phyloP scores from a whole-genome alignment of 2,329 filamentous ascomycete species.

The Ascochyta rabiei region DNA sequence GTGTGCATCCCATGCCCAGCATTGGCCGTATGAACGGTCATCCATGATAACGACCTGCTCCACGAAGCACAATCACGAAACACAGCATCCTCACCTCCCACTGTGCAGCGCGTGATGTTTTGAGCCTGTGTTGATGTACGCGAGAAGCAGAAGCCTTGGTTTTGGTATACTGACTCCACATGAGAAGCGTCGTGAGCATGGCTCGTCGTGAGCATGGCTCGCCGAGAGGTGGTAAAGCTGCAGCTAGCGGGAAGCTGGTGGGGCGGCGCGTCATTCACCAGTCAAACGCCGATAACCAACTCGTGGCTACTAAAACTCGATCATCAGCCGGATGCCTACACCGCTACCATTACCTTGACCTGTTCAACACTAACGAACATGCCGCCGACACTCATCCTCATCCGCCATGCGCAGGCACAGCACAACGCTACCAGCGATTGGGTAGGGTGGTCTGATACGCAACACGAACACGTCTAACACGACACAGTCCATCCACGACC shows the following conservation, averaged over 20 bases:
- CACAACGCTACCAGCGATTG: constrained; percentile 53
- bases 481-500: constrained; percentile 46
- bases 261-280: constrained; percentile 18
- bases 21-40: constrained; percentile 36
- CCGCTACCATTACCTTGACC: neutral
- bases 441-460: constrained; percentile 1
- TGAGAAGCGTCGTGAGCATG: neutral
- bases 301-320: constrained; percentile 11
- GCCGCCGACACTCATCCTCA: constrained; percentile 54
- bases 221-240: constrained; percentile 2
- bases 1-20: constrained; percentile 23
- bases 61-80: constrained; percentile 24
- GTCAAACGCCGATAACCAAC: constrained; percentile 9
- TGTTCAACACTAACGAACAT: constrained; percentile 27
- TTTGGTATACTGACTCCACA: neutral
- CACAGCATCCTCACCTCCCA: constrained; percentile 1
- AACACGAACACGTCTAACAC: neutral
- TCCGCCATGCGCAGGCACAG: constrained; percentile 54
- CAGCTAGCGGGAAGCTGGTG: constrained; percentile 13
- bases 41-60: constrained; percentile 35
- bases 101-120: neutral
- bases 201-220: neutral
- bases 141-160: neutral
- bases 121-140: neutral
- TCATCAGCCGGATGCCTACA: neutral